Base-by-base conservation (phyloP, 129 eudicot genomes). In the Scalesia atractyloides region DNA sequence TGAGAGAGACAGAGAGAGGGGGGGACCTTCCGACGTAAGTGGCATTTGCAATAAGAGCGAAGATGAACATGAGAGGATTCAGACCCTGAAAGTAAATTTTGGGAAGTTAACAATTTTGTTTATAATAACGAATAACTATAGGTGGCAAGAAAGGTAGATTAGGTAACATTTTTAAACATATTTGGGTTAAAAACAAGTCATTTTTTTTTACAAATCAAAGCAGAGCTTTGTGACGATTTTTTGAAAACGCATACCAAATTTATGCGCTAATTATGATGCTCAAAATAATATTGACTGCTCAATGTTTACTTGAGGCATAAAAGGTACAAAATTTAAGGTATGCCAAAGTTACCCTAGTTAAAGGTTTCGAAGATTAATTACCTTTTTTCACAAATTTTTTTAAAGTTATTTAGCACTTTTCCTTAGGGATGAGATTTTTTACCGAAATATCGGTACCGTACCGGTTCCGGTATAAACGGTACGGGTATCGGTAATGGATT, bases 31-130 rank as follows among this genome's bases (percentile, higher is more conserved):
- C 97, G 15, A 95, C 99, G 39, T 95, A 95, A 66, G 97, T 68
- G 43, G 86, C 88, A 75, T 95, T 95, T 36, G 99, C 99, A 22
- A 84, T 68, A 72, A 91, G 94, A 47, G 99, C 99, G 78, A 95
- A 95, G 81, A 95, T 59, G 81, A 95, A 95, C 99, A 95, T 95
- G 53, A 95, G 84, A 54, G 97, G 99, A 86, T 91, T 95, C 74
- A 95, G 64, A 58, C 99, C 99, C 98, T 94, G 73, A 51, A 68
- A 3, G 4, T 57, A 39, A 52, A 39, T 4, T 47, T 56, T 30
- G 3, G 30, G 51, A 76, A 19, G 18, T 61, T 47, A 17, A 17
- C n/a, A 33, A 52, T 5, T 41, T 73, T 11, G 14, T 1, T 62
- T 48, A 22, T 7, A 1, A 34, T 18, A 63, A 73, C 1, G 8